Evolutionary conservation across 805 yeast species (phyloP).

Genomic region (Candida xiaguanensis): DNA sequence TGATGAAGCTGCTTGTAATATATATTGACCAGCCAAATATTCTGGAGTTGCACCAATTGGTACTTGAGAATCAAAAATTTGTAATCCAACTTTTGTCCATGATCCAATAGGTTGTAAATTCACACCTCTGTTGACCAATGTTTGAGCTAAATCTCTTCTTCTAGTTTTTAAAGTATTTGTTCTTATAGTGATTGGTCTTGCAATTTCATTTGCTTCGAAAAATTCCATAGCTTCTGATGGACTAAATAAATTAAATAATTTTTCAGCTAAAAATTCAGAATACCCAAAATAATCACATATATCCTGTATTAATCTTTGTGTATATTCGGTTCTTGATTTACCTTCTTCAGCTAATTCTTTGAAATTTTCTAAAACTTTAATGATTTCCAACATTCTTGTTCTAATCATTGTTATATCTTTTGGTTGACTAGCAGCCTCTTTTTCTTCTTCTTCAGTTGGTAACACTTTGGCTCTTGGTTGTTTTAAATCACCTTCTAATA

Average conservation of each 20-base stretch:
- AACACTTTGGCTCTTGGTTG: conserved; percentile 77
- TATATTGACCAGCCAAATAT: conserved; percentile 95
- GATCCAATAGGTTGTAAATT: conserved; percentile 94
- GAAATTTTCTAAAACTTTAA: conserved; percentile 90
- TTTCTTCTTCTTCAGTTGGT: conserved; percentile 68
- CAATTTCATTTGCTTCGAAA: conserved; percentile 96
- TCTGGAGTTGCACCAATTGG: conserved; percentile 99
- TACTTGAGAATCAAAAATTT: conserved; percentile 97
- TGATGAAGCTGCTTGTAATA: conserved; percentile 97
- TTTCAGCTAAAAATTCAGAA: conserved; percentile 87
- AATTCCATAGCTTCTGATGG: conserved; percentile 98
- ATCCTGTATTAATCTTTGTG: conserved; percentile 74
- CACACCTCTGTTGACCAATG: conserved; percentile 93
- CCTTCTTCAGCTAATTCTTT: conserved; percentile 80
- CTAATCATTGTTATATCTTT: conserved; percentile 79
- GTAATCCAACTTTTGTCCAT: conserved; percentile 98
- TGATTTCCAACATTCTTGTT: conserved; percentile 93
- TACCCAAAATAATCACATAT: conserved; percentile 94
- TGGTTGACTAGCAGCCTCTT: conserved; percentile 50
- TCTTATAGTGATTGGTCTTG: conserved; percentile 94
- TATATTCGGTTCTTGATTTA: conserved; percentile 78
- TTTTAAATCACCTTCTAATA: conserved; percentile 51
- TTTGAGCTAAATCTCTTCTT: conserved; percentile 93
- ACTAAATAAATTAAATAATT: conserved; percentile 83
- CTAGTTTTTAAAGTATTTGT: conserved; percentile 95